A percentile compares a stretch with the other conserved stretches of the same genome.
Conservation (phyloP, 129 eudicot species). For the Flaveria sonorensis region DNA sequence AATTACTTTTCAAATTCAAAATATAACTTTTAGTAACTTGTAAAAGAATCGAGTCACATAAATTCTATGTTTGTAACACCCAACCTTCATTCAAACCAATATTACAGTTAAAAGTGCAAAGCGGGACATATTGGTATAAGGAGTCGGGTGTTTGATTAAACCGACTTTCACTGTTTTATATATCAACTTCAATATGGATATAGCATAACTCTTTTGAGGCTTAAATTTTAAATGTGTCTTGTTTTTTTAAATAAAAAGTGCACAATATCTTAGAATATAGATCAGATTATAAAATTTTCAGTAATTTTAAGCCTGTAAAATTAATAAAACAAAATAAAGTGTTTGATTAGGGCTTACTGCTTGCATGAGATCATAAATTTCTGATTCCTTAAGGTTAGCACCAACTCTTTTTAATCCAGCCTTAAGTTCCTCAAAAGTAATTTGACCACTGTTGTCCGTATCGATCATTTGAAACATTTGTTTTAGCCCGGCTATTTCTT, state of each 20-base stretch:
- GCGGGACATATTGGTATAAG: no score
- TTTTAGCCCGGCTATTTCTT: slow-evolving; percentile 85
- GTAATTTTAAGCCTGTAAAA: not conserved
- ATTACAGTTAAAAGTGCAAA: not conserved
- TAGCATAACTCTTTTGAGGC: no score
- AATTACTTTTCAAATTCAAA: not conserved
- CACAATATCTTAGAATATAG: not conserved
- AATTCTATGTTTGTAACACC: not conserved
- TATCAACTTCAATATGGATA: not conserved
- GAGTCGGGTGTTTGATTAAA: no score
- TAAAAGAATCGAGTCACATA: not conserved
- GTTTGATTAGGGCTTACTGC: slow-evolving; percentile 55
- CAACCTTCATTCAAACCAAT: not conserved
- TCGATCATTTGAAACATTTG: slow-evolving; percentile 82
- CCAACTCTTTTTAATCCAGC: slow-evolving; percentile 71
- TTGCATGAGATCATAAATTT: slow-evolving; percentile 82
- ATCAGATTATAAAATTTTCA: not conserved
- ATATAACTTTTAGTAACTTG: not conserved
- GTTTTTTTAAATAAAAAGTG: not conserved
- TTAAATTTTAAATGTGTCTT: not conserved
- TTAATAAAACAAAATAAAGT: not conserved
- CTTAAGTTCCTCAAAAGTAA: slow-evolving; percentile 79
- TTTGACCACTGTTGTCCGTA: slow-evolving; percentile 75
- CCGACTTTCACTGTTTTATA: not conserved
- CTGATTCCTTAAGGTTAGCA: slow-evolving; percentile 75